Evolutionary conservation across 495 filamentous ascomycete species (phyloP).

Genomic region (Parmelia sp.): DNA sequence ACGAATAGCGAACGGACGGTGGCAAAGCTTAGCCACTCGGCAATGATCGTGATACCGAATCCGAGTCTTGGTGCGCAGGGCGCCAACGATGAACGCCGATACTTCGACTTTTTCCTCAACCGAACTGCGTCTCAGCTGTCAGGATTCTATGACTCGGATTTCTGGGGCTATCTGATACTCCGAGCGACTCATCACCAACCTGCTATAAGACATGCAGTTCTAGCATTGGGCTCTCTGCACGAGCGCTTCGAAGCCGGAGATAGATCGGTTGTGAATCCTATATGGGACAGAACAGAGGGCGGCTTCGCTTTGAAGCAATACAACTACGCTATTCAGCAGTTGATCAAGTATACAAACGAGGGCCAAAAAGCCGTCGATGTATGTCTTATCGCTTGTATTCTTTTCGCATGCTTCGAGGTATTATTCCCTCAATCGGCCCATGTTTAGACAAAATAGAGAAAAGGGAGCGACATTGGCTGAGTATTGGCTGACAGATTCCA

Average conservation of each 20-base stretch:
- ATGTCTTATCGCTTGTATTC: constrained; percentile 48
- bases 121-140: constrained; percentile 53
- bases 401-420: constrained; percentile 51
- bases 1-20: constrained; percentile 4
- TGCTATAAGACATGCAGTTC: constrained; percentile 57
- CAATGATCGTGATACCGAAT: constrained; percentile 11
- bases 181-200: constrained; percentile 57
- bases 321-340: constrained; percentile 45
- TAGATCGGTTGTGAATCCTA: constrained; percentile 11
- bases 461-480: constrained; percentile 23
- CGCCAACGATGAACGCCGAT: constrained; percentile 40
- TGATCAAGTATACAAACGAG: constrained; percentile 21
- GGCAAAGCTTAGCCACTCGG: neutral
- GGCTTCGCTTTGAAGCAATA: constrained; percentile 47
- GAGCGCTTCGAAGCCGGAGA: constrained; percentile 47
- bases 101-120: constrained; percentile 54
- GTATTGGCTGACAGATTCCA: constrained; percentile 1
- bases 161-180: constrained; percentile 44
- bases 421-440: constrained; percentile 28
- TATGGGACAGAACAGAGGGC: constrained; percentile 15
- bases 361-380: constrained; percentile 28
- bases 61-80: constrained; percentile 5
- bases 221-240: constrained; percentile 59
- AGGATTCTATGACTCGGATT: constrained; percentile 56
- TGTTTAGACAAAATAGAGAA: neutral